Evolutionary conservation across 2,329 filamentous ascomycete species (phyloP), one percentile per base, ranked within the genome.

Genomic region (Cladosporium sp.): DNA sequence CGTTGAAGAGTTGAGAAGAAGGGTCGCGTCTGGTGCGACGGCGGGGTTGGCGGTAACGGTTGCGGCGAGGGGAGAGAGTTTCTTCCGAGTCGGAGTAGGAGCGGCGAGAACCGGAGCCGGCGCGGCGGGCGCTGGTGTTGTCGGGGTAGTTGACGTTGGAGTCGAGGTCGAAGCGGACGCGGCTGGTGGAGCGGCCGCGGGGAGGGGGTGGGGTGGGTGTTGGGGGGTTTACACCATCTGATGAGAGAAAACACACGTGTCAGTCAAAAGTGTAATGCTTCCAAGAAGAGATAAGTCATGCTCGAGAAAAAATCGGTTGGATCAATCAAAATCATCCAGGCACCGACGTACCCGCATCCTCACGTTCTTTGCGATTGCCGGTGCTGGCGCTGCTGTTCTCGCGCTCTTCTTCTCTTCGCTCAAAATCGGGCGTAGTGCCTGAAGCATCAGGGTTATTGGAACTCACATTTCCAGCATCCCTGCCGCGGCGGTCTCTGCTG

Each of bases 381-480:
- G 38, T 22, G n/a, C 34, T 17, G n/a, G 22, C 29, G 18, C 29
- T 20, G 36, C 9, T 36, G n/a, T 8, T 29, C 7, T 36, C 32
- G 12, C 29, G 55, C 47, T 55, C 50, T 30, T 49, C 38, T 29
- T 20, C n/a, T n/a, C n/a, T n/a, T 3, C 30, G 39, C 24, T 42
- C 20, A 40, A 39, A n/a, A 12, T n/a, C 30, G 44, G 44, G 22
- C 36, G 44, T n/a, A 39, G 34, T 41, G 22, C 9, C 22, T 30
- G 43, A 13, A 44, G 30, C 17, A 38, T 9, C 17, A 41, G 39
- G 20, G 37, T 48, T 13, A 32, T 43, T 43, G 48, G 40, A 62
- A 77, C 74, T 77, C 73, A 77, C 74, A 75, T 77, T 73, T 57
- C 72, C 71, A 65, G 69, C 67, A 58, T 64, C 64, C 52, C 61